These are phyloP conservation scores for Mycena epipterygia DNA, from an alignment of 768 basidiomycete species.

Conservation along the genomic window DNA sequence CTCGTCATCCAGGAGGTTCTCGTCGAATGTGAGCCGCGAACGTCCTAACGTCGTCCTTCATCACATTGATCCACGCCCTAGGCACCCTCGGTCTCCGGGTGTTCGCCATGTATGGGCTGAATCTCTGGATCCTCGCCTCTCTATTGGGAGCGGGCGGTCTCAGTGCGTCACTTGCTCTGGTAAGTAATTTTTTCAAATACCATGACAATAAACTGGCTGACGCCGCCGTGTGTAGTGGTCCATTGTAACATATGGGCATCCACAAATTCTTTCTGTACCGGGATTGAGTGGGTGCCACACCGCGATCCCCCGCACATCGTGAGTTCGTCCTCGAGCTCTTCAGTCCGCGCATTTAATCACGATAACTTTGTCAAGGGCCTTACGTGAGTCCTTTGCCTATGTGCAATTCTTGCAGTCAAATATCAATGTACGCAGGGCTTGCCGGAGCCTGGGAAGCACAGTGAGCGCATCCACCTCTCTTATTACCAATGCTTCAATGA, in stretches of 20 bases:
- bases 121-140: slow-evolving; percentile 15
- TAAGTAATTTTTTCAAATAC: neutral
- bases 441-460: slow-evolving; percentile 26
- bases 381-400: neutral
- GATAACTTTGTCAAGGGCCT: slow-evolving; percentile 2
- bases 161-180: slow-evolving; percentile 20
- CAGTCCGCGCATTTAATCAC: neutral
- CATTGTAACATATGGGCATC: slow-evolving; percentile 12
- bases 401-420: neutral
- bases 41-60: neutral
- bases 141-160: neutral
- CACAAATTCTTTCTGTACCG: slow-evolving; percentile 18
- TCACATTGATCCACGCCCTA: neutral
- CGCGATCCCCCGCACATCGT: slow-evolving; percentile 15
- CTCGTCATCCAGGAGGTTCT: slow-evolving; percentile 25
- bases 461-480: neutral
- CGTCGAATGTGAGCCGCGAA: slow-evolving; percentile 17
- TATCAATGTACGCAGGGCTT: neutral
- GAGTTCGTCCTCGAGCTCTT: neutral
- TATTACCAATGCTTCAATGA: neutral
- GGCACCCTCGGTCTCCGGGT: slow-evolving; percentile 16
- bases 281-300: slow-evolving; percentile 24
- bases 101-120: slow-evolving; percentile 29
- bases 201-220: neutral
- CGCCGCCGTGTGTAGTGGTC: slow-evolving; percentile 16